Percentiles rank a stretch among this genome's conserved stretches.
Conservation (phyloP, 305 asterid genomes). For the Solanum hybrid region DNA sequence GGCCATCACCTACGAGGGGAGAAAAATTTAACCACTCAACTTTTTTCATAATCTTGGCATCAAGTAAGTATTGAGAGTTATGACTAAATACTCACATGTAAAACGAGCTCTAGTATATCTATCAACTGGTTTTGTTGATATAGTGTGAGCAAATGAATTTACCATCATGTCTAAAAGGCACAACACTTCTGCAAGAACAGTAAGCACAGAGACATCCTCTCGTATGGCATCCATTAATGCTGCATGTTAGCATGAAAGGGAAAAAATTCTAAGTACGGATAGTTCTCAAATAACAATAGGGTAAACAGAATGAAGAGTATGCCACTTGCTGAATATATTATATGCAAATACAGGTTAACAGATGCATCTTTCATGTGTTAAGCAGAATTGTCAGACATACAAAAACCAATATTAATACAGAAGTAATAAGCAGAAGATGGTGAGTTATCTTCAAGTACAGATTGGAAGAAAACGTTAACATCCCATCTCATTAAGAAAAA, state of each 20-base stretch:
- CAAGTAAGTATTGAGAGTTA: constrained; percentile 4
- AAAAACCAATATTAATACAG: neutral
- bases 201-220: constrained; percentile 69
- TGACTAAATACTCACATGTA: constrained; percentile 44
- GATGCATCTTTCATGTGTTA: neutral
- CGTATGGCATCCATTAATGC: constrained; percentile 75
- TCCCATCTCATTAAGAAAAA: neutral
- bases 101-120: constrained; percentile 81
- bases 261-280: neutral
- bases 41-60: neutral
- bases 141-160: constrained; percentile 88
- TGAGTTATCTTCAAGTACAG: neutral
- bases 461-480: neutral
- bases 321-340: neutral
- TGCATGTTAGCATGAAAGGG: constrained; percentile 26
- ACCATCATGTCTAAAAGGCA: constrained; percentile 97
- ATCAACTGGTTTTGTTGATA: constrained; percentile 89
- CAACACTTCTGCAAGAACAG: constrained; percentile 81
- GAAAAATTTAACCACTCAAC: neutral
- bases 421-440: neutral
- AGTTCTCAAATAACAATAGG: neutral
- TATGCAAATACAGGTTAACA: neutral
- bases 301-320: neutral
- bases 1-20: constrained; percentile 67
- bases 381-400: neutral